Evolutionary conservation across 192 early-diverging fungal species (phyloP).

Genomic region (Backusella australiensis): DNA sequence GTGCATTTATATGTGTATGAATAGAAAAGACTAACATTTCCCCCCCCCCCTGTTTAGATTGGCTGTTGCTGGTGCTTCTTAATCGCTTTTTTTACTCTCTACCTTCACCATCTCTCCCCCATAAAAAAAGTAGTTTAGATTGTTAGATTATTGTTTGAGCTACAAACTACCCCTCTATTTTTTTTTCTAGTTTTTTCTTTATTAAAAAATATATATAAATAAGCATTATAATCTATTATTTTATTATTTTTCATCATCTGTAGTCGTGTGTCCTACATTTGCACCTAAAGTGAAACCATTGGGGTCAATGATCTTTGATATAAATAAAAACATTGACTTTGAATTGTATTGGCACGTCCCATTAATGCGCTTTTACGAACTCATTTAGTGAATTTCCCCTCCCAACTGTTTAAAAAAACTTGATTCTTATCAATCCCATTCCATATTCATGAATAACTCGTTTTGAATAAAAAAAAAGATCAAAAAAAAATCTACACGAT

Average conservation of each 20-base stretch:
- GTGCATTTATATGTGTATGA: neutral
- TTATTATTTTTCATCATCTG: neutral
- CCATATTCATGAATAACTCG: neutral
- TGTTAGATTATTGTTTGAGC: neutral
- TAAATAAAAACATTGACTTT: no score
- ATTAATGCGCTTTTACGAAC: no score
- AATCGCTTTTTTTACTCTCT: neutral
- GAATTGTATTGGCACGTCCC: no score
- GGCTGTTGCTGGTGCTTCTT: slow-evolving; percentile 5
- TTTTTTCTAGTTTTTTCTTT: neutral
- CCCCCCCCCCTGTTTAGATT: neutral
- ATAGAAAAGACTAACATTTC: neutral
- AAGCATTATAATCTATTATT: neutral
- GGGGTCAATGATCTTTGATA: no score
- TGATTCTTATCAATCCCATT: no score
- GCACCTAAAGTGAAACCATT: neutral
- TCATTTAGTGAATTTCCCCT: no score
- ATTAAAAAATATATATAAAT: neutral
- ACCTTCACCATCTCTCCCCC: neutral
- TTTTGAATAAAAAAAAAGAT: neutral
- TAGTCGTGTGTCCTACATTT: neutral
- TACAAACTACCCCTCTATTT: neutral
- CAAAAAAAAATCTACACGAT: neutral
- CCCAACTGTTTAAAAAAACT: no score
- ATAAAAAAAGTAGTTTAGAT: neutral